Conservation (phyloP, 345 rosid genomes). For the Arabis alpina region DNA sequence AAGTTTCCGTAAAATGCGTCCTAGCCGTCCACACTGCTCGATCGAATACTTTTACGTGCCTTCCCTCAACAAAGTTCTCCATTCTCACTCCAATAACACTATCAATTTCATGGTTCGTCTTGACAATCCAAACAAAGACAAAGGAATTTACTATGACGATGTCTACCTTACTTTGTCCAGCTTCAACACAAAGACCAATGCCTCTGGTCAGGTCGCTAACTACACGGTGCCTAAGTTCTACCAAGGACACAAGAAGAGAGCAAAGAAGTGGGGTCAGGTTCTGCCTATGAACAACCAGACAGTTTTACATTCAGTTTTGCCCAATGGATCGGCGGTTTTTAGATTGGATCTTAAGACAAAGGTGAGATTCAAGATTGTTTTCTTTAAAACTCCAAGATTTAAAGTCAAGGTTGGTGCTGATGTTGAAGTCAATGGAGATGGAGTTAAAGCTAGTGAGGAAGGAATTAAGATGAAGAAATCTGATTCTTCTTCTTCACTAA, state of each 20-base stretch:
- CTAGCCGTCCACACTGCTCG: slow-evolving; percentile 58
- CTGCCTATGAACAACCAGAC: slow-evolving; percentile 39
- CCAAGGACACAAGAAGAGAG: slow-evolving; percentile 72
- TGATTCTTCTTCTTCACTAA: slow-evolving; percentile 30
- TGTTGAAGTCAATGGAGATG: slow-evolving; percentile 51
- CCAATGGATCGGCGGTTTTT: slow-evolving; percentile 48
- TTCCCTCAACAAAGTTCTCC: slow-evolving; percentile 52
- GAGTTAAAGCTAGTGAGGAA: slow-evolving; percentile 34
- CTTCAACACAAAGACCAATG: not conserved
- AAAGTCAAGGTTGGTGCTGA: slow-evolving; percentile 53
- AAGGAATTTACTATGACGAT: slow-evolving; percentile 66
- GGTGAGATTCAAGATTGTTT: slow-evolving; percentile 71
- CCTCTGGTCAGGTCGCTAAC: slow-evolving; percentile 27
- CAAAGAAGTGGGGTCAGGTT: slow-evolving; percentile 44
- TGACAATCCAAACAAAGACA: slow-evolving; percentile 67
- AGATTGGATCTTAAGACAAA: slow-evolving; percentile 68
- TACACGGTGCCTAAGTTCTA: slow-evolving; percentile 48
- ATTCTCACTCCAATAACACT: slow-evolving; percentile 37
- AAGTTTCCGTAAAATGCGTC: slow-evolving; percentile 45
- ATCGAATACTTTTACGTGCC: slow-evolving; percentile 61
- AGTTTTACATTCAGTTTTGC: slow-evolving; percentile 42
- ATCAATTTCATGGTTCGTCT: slow-evolving; percentile 53
- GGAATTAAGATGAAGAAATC: slow-evolving; percentile 54
- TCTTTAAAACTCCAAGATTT: slow-evolving; percentile 63
- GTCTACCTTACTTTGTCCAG: slow-evolving; percentile 53